Conservation (phyloP, 1,284 basidiomycete genomes). For the Phylloboletellus chloephorus region DNA sequence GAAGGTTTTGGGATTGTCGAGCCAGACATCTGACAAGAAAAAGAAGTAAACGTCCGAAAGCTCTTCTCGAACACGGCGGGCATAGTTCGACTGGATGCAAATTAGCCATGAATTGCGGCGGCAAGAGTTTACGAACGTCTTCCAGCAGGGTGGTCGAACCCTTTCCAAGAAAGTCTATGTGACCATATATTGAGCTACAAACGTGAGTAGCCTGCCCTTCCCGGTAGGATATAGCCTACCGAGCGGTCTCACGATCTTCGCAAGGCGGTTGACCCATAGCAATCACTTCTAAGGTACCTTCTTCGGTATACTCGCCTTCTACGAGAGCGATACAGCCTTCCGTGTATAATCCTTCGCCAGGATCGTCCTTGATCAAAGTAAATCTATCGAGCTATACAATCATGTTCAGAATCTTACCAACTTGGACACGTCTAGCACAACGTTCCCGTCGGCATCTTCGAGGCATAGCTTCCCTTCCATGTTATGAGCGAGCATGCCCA, state of each 20-base stretch:
- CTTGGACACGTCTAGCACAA: constrained; percentile 85
- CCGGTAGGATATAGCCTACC: constrained; percentile 42
- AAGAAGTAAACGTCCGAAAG: constrained; percentile 83
- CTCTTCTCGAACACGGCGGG: constrained; percentile 58
- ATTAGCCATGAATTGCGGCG: constrained; percentile 4
- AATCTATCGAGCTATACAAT: constrained; percentile 1
- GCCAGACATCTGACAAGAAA: constrained; percentile 90
- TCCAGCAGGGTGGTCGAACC: constrained; percentile 90
- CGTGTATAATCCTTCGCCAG: constrained; percentile 94
- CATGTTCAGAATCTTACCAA: constrained; percentile 51
- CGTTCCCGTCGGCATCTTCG: constrained; percentile 90
- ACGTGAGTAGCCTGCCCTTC: constrained; percentile 5
- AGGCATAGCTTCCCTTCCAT: constrained; percentile 88
- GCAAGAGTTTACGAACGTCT: constrained; percentile 56
- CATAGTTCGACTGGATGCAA: constrained; percentile 48
- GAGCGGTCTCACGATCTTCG: constrained; percentile 76
- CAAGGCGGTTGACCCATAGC: constrained; percentile 98
- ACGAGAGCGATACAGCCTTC: constrained; percentile 94
- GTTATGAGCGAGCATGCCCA: constrained; percentile 88
- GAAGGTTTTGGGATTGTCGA: constrained; percentile 86
- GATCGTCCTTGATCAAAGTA: constrained; percentile 59
- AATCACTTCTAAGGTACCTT: constrained; percentile 82
- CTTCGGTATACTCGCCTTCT: constrained; percentile 94
- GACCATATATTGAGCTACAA: constrained; percentile 80
- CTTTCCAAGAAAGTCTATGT: constrained; percentile 91